Percentiles rank a stretch among this genome's conserved stretches.
Evolutionary conservation across 2,329 filamentous ascomycete species (phyloP).

Genomic region (Claviceps paspali): DNA sequence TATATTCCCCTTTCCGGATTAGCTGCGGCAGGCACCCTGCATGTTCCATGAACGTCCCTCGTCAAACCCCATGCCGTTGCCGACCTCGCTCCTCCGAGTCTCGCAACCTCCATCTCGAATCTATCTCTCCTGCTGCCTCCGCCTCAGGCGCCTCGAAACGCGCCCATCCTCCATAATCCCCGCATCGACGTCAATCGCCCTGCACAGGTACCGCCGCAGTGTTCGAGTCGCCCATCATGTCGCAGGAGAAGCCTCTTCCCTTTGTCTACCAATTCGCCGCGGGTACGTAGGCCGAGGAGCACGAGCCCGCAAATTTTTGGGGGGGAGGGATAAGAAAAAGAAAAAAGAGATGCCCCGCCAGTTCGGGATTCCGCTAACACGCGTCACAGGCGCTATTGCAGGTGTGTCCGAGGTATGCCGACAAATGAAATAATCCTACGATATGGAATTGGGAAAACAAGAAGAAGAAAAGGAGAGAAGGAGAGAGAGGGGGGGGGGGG

Average conservation of each 20-base stretch:
- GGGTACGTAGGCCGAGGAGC: constrained; percentile 40
- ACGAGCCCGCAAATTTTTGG: not conserved
- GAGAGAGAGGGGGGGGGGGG: too few relatives aligned
- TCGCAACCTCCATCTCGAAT: not conserved
- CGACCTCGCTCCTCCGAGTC: constrained; percentile 4
- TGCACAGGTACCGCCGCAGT: not conserved
- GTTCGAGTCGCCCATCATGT: constrained; percentile 33
- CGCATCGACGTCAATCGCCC: constrained; percentile 10
- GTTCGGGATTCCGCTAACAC: constrained; percentile 6
- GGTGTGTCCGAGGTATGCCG: constrained; percentile 79
- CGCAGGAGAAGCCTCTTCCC: constrained; percentile 60
- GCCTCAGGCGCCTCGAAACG: not conserved
- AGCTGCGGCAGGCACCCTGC: too few relatives aligned
- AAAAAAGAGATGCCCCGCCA: not conserved
- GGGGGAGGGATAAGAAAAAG: not conserved
- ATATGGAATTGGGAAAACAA: too few relatives aligned
- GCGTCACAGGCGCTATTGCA: constrained; percentile 61
- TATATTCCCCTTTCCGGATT: too few relatives aligned
- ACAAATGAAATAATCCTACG: too few relatives aligned
- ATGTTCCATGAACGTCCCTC: too few relatives aligned
- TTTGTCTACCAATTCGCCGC: constrained; percentile 94
- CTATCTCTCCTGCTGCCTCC: not conserved
- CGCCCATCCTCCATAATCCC: not conserved
- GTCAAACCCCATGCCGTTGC: constrained; percentile 1
- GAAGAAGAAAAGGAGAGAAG: too few relatives aligned